Evolutionary conservation across 2,329 filamentous ascomycete genomes (phyloP).

Genomic region (Arthrobotrys pseudoclavata): DNA sequence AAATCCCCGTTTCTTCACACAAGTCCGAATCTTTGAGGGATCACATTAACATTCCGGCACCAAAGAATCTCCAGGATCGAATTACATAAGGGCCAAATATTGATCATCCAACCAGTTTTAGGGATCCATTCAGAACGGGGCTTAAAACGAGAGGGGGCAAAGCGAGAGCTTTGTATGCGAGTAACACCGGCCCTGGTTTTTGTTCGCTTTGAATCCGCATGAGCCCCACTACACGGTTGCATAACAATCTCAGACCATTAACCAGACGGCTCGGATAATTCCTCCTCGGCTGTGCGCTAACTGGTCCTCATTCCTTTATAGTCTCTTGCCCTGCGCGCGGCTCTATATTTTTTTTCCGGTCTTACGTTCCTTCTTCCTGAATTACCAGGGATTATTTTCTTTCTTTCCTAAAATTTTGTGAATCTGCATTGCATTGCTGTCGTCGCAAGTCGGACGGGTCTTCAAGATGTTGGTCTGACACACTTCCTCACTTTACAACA

Average conservation of each 20-base stretch:
- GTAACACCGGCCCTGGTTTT: not conserved
- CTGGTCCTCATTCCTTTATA: not conserved
- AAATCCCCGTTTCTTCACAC: conserved; percentile 5
- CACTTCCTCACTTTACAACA: conserved; percentile 15
- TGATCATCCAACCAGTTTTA: not conserved
- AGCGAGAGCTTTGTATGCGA: conserved; percentile 1
- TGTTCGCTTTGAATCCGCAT: no score
- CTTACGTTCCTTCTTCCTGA: not conserved
- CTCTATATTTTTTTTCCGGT: not conserved
- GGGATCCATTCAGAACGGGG: not conserved
- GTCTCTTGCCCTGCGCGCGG: conserved; percentile 2
- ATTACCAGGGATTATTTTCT: not conserved
- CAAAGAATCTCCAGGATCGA: not conserved
- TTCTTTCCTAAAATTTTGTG: not conserved
- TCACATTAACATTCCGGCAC: not conserved
- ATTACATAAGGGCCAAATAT: conserved; percentile 10
- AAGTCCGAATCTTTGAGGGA: conserved; percentile 2
- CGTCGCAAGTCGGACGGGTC: not conserved
- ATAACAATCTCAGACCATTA: conserved; percentile 3
- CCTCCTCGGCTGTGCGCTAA: conserved; percentile 18
- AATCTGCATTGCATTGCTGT: not conserved
- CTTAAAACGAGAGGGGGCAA: not conserved
- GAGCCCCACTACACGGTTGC: not conserved
- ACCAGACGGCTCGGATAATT: not conserved
- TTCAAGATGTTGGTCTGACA: not conserved